Evolutionary conservation across 768 basidiomycete genomes (phyloP), one percentile per base, ranked within the genome.

Genomic region (Terana coerulea): DNA sequence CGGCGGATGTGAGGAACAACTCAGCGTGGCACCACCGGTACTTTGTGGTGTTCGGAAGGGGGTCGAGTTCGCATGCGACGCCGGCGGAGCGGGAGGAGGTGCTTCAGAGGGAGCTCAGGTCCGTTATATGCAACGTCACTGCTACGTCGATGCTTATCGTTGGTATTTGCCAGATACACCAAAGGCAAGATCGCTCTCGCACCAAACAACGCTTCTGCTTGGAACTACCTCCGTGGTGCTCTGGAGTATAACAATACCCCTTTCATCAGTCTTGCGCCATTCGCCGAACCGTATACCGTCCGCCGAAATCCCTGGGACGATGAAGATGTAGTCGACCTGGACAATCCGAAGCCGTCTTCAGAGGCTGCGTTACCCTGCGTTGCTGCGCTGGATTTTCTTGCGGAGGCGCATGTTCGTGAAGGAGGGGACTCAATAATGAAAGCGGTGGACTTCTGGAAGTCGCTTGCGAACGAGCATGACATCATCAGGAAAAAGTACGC

Each of bases 21-120:
- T 95, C 91, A 29, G 97, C 91, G 19, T 99, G 97, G 97, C 90
- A 93, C 68, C 92, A 95, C 69, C 83, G 93, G 37, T 87, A 94
- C 75, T 97, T 92, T 66, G 80, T 94, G 54, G 84, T 91, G 41
- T 91, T 83, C 67, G 78, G 80, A 53, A 79, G 76, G 47, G 83
- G 86, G 35, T 72, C 84, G 55, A 68, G 81, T 59, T 67, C 75
- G 48, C 79, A 82, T 24, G 55, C 40, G 29, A 49, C 47, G 17
- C 36, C 47, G n/a, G 79, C 84, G 60, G 73, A 78, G 63, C 81
- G 88, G 56, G 67, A 80, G 52, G 78, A 77, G 35, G 71, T 86
- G 2, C 60, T 86, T 25, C 75, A 77, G 61, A 72, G 86, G 46
- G 95, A 98, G 67, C 63, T 94, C 49, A 75, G 74, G 92, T 95